phyloP scores from a whole-genome alignment of 2,329 filamentous ascomycete genomes.

The Calonectria hongkongensis region DNA sequence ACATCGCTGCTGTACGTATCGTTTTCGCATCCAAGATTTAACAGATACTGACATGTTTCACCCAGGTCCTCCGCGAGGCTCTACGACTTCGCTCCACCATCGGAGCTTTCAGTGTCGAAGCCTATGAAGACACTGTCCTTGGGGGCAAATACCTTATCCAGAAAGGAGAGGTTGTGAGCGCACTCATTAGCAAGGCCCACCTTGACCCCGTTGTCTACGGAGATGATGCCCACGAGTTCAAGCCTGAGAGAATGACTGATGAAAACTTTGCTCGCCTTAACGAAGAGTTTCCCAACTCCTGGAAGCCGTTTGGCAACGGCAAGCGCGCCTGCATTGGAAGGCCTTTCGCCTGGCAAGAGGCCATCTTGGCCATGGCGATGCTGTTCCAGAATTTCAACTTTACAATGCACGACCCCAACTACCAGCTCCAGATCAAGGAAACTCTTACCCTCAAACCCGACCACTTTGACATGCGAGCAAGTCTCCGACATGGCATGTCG shows the following conservation, averaged over 20 bases:
- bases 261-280: slow-evolving; percentile 78
- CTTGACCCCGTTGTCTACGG: slow-evolving; percentile 79
- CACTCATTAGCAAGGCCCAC: slow-evolving; percentile 74
- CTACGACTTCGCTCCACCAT: slow-evolving; percentile 78
- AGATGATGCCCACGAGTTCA: slow-evolving; percentile 78
- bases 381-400: slow-evolving; percentile 84
- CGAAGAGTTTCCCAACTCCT: slow-evolving; percentile 76
- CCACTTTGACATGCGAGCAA: slow-evolving; percentile 77
- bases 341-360: slow-evolving; percentile 85
- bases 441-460: slow-evolving; percentile 79
- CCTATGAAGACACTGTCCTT: slow-evolving; percentile 72
- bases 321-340: slow-evolving; percentile 82
- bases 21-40: too few species aligned
- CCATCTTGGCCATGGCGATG: slow-evolving; percentile 76
- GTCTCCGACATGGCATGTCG: slow-evolving; percentile 69
- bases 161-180: slow-evolving; percentile 69
- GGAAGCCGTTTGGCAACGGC: slow-evolving; percentile 86
- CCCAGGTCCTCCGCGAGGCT: slow-evolving; percentile 75
- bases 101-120: slow-evolving; percentile 72
- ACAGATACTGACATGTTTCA: not conserved
- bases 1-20: slow-evolving; percentile 72
- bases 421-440: slow-evolving; percentile 72
- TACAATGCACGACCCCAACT: slow-evolving; percentile 73
- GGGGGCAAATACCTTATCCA: slow-evolving; percentile 77
- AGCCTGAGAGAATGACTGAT: slow-evolving; percentile 83